Evolutionary conservation across 2,329 filamentous ascomycete species (phyloP).

Genomic region (Aspergillus calidoustus): DNA sequence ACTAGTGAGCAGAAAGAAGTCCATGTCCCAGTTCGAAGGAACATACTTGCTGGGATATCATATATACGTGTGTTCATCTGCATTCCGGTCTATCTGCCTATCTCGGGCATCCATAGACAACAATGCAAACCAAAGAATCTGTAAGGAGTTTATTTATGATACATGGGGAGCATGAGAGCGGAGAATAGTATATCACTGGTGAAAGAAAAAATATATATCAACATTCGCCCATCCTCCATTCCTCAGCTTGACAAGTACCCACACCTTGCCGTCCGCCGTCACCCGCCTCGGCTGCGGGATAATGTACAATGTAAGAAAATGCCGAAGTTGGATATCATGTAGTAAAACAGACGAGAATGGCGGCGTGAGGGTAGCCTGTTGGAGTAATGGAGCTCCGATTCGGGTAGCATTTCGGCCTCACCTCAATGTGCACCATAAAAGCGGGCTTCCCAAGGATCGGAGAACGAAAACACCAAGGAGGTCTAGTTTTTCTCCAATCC

Average conservation of each 20-base stretch:
- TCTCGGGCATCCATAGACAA: background rate
- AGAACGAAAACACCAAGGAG: background rate
- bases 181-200: conserved; percentile 23
- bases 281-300: background rate
- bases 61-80: background rate
- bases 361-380: background rate
- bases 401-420: background rate
- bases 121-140: conserved; percentile 11
- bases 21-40: background rate
- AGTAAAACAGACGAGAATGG: background rate
- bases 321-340: background rate
- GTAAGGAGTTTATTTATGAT: conserved; percentile 18
- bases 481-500: conserved; percentile 29
- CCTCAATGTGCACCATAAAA: background rate
- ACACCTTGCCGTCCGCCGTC: background rate
- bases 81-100: background rate
- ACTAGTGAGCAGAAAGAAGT: conserved; percentile 13
- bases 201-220: conserved; percentile 9
- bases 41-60: background rate
- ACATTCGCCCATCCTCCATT: background rate
- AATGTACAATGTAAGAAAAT: background rate
- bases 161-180: conserved; percentile 26
- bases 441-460: background rate
- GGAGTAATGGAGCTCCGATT: background rate
- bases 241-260: background rate